Evolutionary conservation across 2,329 filamentous ascomycete genomes (phyloP), one percentile per base, ranked within the genome.

Genomic region (Trichoderma simmonsii): DNA sequence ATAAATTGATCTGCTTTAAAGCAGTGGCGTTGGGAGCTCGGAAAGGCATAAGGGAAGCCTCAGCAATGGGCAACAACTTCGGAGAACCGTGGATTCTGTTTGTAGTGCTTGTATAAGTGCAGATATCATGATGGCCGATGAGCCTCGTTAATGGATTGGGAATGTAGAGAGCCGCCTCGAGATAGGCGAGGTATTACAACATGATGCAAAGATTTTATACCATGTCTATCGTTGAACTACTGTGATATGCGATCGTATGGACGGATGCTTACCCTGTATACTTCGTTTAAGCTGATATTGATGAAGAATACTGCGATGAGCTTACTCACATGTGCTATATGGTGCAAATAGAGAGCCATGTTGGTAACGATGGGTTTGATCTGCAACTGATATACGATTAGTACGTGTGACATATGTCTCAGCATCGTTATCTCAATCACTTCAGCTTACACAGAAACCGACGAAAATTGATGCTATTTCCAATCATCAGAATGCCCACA

Each of bases 21-120:
- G 21, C 28, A 62, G 28, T 7, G 66, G 66, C 66, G 66, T 70
- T 70, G 39, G 66, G 66, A 70, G 66, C 66, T 54, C 9, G 66
- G 28, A 70, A 68, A 68, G 36, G 54, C 26, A 43, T 39, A 43
- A 3, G 28, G n/a, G 30, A 54, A 54, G 21, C 11, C 48, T 54
- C 48, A 54, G 48, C 48, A 54, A 54, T 54, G 48, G 21, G 21
- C 48, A 54, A 54, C 48, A 24, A 54, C 48, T 54, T 54, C 11
- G 48, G 11, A 21, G 48, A 54, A 54, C 48, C 11, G 48, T 21
- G 48, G 21, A 21, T 54, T 54, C 48, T 54, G 3, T 24, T 54
- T 54, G 48, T 54, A 54, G 48, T 6, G 48, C 6, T 54, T 54
- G 9, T 54, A 54, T 54, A 54, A 5, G n/a, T 24, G 21, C 48